Conservation (phyloP, 176 grass and related monocot species). For the Rhipidocladum racemiflorum region DNA sequence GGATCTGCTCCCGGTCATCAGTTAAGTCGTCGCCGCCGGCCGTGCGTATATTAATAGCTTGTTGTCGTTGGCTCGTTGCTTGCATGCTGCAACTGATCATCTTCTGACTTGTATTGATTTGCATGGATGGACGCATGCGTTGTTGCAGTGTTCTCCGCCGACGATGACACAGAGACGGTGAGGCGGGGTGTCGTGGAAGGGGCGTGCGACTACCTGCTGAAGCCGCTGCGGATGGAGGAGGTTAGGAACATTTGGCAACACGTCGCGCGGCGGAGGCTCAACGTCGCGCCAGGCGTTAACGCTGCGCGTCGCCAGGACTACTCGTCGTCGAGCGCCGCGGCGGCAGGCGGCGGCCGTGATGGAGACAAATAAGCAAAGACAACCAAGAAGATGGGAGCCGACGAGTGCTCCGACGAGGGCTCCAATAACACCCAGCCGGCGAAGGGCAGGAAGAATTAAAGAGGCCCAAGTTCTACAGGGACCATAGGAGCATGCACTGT, state of each 20-base stretch:
- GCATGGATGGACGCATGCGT: neutral
- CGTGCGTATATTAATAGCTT: no score
- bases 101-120: neutral
- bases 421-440: neutral
- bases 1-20: neutral
- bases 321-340: no score
- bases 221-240: neutral
- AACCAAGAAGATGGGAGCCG: neutral
- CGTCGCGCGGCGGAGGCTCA: neutral
- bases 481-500: neutral
- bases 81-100: no score
- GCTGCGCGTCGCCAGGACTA: no score
- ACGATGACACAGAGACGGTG: neutral
- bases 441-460: no score
- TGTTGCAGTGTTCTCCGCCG: neutral
- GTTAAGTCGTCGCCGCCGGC: neutral
- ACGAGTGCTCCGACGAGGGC: neutral
- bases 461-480: neutral
- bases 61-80: no score
- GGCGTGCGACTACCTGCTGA: neutral
- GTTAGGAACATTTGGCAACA: neutral
- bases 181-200: neutral
- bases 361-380: neutral
- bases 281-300: neutral
- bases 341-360: neutral